phyloP scores from a whole-genome alignment of 2,329 filamentous ascomycete species.

The Ophiostoma tasmaniense region DNA sequence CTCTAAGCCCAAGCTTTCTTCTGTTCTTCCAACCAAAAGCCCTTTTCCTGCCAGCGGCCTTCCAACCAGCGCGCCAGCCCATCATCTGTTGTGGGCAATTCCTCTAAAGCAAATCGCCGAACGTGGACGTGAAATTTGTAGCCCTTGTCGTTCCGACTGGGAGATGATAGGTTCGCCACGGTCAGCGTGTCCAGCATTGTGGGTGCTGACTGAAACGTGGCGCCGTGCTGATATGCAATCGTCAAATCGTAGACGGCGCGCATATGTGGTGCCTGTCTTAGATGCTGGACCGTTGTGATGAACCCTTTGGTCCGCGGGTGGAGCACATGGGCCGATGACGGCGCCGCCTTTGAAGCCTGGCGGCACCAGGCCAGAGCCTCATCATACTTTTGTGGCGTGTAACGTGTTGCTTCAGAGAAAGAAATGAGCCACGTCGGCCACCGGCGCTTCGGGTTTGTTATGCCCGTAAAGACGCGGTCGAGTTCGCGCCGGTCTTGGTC shows the following conservation, averaged over 20 bases:
- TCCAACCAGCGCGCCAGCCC: not conserved
- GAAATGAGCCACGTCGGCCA: constrained; percentile 57
- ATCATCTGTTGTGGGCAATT: not conserved
- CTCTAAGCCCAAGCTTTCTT: not conserved
- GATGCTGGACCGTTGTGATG: constrained; percentile 40
- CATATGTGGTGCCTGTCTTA: constrained; percentile 42
- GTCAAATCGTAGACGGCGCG: constrained; percentile 49
- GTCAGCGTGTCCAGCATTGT: constrained; percentile 47
- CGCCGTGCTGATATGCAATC: constrained; percentile 42
- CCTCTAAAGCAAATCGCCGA: not conserved
- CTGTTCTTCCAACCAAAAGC: not conserved
- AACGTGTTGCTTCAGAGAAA: constrained; percentile 56
- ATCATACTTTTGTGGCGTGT: constrained; percentile 44
- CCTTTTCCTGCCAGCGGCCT: not conserved
- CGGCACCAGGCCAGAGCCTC: constrained; percentile 46
- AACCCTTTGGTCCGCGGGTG: not conserved
- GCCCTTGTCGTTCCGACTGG: not conserved
- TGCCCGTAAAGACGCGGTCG: constrained; percentile 47
- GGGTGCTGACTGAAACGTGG: constrained; percentile 34
- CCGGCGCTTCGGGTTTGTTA: constrained; percentile 34
- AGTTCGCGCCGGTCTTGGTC: constrained; percentile 47
- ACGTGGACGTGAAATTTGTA: not conserved
- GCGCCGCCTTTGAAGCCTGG: constrained; percentile 48
- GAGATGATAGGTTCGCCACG: constrained; percentile 27
- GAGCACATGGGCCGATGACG: not conserved